Evolutionary conservation across 371 early-diverging fungal species (phyloP), one percentile per base, ranked within the genome.

Genomic region (Mucor plumbeus): DNA sequence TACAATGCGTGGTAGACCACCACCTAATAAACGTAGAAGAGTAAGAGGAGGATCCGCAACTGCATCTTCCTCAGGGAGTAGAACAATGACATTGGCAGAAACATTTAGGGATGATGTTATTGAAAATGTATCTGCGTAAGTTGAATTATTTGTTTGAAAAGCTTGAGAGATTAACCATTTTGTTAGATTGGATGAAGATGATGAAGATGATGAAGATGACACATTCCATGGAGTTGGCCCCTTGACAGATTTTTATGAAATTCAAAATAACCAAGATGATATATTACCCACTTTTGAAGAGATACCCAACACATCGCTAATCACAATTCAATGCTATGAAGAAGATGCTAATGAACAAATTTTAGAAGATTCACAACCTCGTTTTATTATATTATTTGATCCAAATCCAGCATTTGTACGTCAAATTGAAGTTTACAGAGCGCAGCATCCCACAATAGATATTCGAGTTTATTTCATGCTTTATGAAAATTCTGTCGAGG

Each of bases 401-500:
- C 95, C 97, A 0, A 88, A 94, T 61, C 87, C 94, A 0, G 87
- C 87, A 1, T 95, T 96, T 82, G 86, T 98, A 19, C 87, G 98
- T 15, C 85, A 92, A 38, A 78, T 97, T 5, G 99, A 98, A 79
- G 89, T 90, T 0, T 92, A 90, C 72, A 86, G 93, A 53, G 91
- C 94, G 0, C 61, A 76, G 13, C 69, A 89, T 68, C 87, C 91
- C 1, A 68, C 84, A 0, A 39, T 74, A 7, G 68, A 85, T 9
- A 72, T 94, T 6, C 88, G 91, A 43, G 94, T 97, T 7, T 96
- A 95, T 67, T 97, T 97, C 70, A 83, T 97, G 77, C 82, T 96
- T 0, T 98, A 98, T 67, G 92, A 94, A 59, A 91, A 97, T 76
- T 95, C 96, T 5, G 85, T 96, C 0, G 99, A 99, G 79, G 99